These are phyloP conservation scores for Myxozyma vanderwaltii DNA, from an alignment of 805 yeast genomes.

Conservation along the genomic window DNA sequence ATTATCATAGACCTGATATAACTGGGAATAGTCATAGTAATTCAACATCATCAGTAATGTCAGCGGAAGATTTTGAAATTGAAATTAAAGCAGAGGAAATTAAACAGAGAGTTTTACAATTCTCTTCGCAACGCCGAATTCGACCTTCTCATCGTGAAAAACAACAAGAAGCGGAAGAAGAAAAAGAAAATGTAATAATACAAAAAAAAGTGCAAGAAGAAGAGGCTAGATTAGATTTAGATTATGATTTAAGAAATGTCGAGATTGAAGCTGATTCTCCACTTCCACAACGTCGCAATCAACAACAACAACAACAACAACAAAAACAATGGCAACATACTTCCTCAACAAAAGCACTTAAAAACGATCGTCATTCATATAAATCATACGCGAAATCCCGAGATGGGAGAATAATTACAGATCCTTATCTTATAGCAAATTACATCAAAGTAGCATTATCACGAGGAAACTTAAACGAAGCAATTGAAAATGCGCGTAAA, in stretches of 20 bases:
- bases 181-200: neutral
- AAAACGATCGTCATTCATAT: neutral
- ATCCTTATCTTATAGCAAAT: slow-evolving; percentile 8
- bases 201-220: neutral
- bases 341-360: neutral
- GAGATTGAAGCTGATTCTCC: neutral
- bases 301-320: neutral
- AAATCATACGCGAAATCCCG: neutral
- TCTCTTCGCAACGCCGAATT: neutral
- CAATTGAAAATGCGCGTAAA: slow-evolving; percentile 11
- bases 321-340: neutral
- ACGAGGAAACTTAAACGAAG: neutral
- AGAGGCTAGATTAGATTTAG: neutral
- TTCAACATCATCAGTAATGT: too few relatives aligned
- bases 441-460: slow-evolving; percentile 1
- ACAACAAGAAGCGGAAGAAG: neutral
- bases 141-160: neutral
- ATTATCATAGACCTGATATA: too few relatives aligned
- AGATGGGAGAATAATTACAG: neutral
- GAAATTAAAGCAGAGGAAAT: neutral
- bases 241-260: neutral
- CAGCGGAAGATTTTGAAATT: neutral
- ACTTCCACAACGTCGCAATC: neutral
- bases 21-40: too few relatives aligned
- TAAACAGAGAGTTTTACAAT: neutral